phyloP scores from a whole-genome alignment of 768 basidiomycete species.

The Tylopilus intermedius region DNA sequence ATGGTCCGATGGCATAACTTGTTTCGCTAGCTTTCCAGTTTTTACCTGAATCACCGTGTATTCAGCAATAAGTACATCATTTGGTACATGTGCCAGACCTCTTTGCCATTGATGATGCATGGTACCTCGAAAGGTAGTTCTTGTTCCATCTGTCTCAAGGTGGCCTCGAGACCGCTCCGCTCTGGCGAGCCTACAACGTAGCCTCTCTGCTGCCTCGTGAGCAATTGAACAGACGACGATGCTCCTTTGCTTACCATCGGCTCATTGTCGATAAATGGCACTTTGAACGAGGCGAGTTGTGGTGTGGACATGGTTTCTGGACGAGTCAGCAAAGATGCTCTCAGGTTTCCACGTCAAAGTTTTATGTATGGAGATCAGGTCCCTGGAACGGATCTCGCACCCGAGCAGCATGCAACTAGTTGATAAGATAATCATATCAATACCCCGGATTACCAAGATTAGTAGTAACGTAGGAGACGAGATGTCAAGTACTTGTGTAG shows the following conservation, averaged over 20 bases:
- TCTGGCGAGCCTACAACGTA: conserved; percentile 81
- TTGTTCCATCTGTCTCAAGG: conserved; percentile 75
- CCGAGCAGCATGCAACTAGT: background rate
- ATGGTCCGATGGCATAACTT: conserved; percentile 84
- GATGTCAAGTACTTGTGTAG: background rate
- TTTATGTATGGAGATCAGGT: background rate
- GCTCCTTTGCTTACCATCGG: conserved; percentile 61
- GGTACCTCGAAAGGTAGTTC: conserved; percentile 89
- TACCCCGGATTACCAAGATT: background rate
- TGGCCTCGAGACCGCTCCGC: conserved; percentile 64
- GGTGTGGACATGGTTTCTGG: conserved; percentile 52
- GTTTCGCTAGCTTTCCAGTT: conserved; percentile 74
- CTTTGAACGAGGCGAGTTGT: conserved; percentile 80
- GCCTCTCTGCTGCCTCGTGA: conserved; percentile 43
- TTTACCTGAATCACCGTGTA: conserved; percentile 49
- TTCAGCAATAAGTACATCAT: conserved; percentile 3
- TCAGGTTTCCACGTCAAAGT: background rate
- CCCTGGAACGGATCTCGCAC: conserved; percentile 17
- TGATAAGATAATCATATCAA: background rate
- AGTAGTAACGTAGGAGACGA: background rate
- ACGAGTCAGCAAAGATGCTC: background rate
- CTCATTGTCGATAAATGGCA: conserved; percentile 87
- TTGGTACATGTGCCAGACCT: conserved; percentile 41
- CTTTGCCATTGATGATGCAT: conserved; percentile 85
- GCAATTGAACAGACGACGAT: background rate